Conservation (phyloP, 306 rosid species). For the Geum urbanum region DNA sequence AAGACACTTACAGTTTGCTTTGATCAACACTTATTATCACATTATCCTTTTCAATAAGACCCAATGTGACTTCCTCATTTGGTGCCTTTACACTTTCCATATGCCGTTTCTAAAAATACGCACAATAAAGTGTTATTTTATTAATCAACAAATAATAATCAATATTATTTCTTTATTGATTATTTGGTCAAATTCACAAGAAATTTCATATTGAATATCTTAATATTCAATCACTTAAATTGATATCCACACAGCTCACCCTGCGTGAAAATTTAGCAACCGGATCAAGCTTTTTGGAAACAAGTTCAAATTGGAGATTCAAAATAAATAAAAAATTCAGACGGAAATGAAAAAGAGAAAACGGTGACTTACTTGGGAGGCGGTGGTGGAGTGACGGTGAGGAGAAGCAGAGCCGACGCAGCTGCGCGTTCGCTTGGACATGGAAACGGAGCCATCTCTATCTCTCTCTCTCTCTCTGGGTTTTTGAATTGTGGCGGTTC, state of each 20-base stretch:
- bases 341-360: background rate
- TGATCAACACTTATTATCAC: too few species aligned
- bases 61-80: too few species aligned
- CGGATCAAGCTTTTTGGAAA: background rate
- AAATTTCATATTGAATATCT: too few species aligned
- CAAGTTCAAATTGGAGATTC: background rate
- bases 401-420: constrained; percentile 83
- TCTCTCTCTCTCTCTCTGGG: constrained; percentile 18
- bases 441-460: constrained; percentile 49
- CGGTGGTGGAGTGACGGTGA: constrained; percentile 26
- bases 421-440: constrained; percentile 51
- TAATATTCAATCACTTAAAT: too few species aligned
- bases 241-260: constrained; percentile 22
- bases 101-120: too few species aligned
- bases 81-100: too few species aligned
- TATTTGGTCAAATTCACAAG: too few species aligned
- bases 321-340: background rate
- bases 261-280: constrained; percentile 26
- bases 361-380: constrained; percentile 31
- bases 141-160: too few species aligned
- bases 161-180: too few species aligned
- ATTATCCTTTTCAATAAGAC: too few species aligned
- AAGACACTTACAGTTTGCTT: too few species aligned
- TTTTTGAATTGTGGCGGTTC: constrained; percentile 55
- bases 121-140: too few species aligned